Evolutionary conservation across 768 basidiomycete genomes (phyloP).

Genomic region (Pluteus cervinus): DNA sequence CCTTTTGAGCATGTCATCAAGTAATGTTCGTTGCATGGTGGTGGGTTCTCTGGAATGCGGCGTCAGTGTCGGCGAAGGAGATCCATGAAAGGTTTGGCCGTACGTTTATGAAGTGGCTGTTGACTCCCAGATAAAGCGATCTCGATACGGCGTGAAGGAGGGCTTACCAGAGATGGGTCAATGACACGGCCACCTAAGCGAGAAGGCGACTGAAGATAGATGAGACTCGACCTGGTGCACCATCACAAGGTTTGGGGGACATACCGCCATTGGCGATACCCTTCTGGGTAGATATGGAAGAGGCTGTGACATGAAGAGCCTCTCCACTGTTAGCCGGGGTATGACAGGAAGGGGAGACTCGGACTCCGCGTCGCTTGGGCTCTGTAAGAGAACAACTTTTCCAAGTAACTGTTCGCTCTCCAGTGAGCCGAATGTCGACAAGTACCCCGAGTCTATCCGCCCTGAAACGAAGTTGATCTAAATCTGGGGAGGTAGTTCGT

Average conservation of each 20-base stretch:
- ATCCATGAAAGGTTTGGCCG: slow-evolving; percentile 14
- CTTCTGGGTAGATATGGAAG: slow-evolving; percentile 29
- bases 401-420: slow-evolving; percentile 56
- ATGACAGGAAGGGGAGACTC: slow-evolving; percentile 44
- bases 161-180: slow-evolving; percentile 59
- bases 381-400: slow-evolving; percentile 60
- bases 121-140: slow-evolving; percentile 7
- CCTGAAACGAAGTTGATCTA: slow-evolving; percentile 29
- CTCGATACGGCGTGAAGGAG: slow-evolving; percentile 4
- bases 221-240: slow-evolving; percentile 57
- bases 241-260: slow-evolving; percentile 35
- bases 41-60: slow-evolving; percentile 56
- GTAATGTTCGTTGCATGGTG: slow-evolving; percentile 83
- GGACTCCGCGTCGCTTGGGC: slow-evolving; percentile 33
- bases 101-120: slow-evolving; percentile 77
- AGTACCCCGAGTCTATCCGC: slow-evolving; percentile 49
- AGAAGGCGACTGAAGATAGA: slow-evolving; percentile 60
- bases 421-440: slow-evolving; percentile 48
- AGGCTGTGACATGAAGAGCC: slow-evolving; percentile 38
- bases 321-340: slow-evolving; percentile 48
- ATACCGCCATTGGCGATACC: slow-evolving; percentile 42
- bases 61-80: slow-evolving; percentile 6
- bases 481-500: slow-evolving; percentile 1
- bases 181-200: slow-evolving; percentile 39
- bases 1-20: slow-evolving; percentile 80